phyloP scores from a whole-genome alignment of 2,329 filamentous ascomycete species.

The Arthroderma sp. region DNA sequence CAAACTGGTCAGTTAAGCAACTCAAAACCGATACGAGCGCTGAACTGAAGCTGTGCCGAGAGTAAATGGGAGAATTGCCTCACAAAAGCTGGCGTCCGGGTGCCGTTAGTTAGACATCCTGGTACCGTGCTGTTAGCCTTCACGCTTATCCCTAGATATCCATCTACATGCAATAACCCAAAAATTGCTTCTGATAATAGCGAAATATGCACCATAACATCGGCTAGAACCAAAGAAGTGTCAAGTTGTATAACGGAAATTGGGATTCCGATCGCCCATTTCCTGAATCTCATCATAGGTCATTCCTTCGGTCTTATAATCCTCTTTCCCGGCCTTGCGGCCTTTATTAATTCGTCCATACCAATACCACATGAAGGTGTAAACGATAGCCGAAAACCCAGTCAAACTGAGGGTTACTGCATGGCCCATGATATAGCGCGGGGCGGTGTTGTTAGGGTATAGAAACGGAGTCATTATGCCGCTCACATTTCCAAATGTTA shows the following conservation, averaged over 20 bases:
- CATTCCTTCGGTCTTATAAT: slow-evolving; percentile 26
- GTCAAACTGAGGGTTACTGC: slow-evolving; percentile 48
- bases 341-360: slow-evolving; percentile 37
- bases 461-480: slow-evolving; percentile 61
- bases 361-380: slow-evolving; percentile 43
- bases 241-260: slow-evolving; percentile 28
- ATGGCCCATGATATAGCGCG: slow-evolving; percentile 49
- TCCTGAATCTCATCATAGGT: slow-evolving; percentile 31
- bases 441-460: slow-evolving; percentile 34
- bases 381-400: slow-evolving; percentile 40
- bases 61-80: too few species aligned
- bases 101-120: too few species aligned
- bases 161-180: too few species aligned
- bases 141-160: too few species aligned
- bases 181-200: too few species aligned
- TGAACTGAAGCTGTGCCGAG: too few species aligned
- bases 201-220: too few species aligned
- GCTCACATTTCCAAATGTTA: slow-evolving; percentile 56
- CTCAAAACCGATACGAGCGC: too few species aligned
- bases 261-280: slow-evolving; percentile 30
- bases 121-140: too few species aligned
- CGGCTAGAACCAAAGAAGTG: background rate
- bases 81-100: too few species aligned
- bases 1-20: too few species aligned
- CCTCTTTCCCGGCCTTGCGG: slow-evolving; percentile 23